Evolutionary conservation across 805 yeast species (phyloP).

Genomic region (Candida coquimbonensis): DNA sequence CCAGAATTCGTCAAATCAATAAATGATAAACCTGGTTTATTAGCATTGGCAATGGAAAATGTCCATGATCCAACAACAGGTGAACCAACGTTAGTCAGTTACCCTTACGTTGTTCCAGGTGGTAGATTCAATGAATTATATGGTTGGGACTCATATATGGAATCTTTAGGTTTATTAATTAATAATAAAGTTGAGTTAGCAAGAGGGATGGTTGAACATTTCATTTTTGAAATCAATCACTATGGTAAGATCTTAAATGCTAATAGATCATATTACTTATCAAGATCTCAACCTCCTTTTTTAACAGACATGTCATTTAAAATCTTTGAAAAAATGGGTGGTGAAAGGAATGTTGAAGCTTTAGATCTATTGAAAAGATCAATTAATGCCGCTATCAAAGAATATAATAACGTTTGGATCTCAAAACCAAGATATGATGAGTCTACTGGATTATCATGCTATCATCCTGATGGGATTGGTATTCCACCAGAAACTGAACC

Average conservation of each 20-base stretch:
- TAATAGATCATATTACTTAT: constrained; percentile 82
- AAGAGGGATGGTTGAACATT: constrained; percentile 86
- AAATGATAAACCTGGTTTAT: constrained; percentile 76
- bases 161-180: constrained; percentile 70
- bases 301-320: constrained; percentile 84
- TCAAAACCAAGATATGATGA: constrained; percentile 65
- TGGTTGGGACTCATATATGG: constrained; percentile 98
- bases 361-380: constrained; percentile 59
- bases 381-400: constrained; percentile 73
- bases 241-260: constrained; percentile 94
- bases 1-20: constrained; percentile 72
- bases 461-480: constrained; percentile 87
- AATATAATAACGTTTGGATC: constrained; percentile 78
- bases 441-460: constrained; percentile 75
- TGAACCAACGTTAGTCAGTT: constrained; percentile 47
- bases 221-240: constrained; percentile 80
- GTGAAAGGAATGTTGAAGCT: constrained; percentile 40
- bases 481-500: constrained; percentile 96
- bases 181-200: constrained; percentile 66
- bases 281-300: constrained; percentile 95
- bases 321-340: constrained; percentile 54
- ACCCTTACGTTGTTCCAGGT: constrained; percentile 93
- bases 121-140: constrained; percentile 94
- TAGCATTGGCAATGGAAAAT: constrained; percentile 68
- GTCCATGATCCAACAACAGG: constrained; percentile 44